Conservation (phyloP, 2,329 filamentous ascomycete genomes). For the Fusarium albosuccineum region DNA sequence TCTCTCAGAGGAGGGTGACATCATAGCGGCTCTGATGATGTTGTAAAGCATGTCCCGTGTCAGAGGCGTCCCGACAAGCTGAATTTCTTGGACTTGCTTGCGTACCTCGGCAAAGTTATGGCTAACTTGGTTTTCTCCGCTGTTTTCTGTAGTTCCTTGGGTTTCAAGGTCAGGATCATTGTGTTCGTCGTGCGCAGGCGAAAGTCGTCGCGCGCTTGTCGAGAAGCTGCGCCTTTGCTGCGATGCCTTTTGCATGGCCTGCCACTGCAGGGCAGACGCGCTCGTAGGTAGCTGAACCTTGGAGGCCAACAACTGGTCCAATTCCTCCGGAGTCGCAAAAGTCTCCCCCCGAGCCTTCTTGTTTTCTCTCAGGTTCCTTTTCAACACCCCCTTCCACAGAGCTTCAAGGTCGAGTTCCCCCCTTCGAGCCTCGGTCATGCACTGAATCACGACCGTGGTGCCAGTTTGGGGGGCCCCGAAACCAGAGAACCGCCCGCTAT, state of each 20-base stretch:
- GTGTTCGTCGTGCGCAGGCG: conserved; percentile 6
- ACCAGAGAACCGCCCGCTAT: conserved; percentile 75
- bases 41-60: conserved; percentile 51
- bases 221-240: conserved; percentile 53
- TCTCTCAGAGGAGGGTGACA: conserved; percentile 32
- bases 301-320: conserved; percentile 49
- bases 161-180: neutral
- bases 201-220: conserved; percentile 47
- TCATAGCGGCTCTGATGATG: conserved; percentile 57
- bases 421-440: conserved; percentile 67
- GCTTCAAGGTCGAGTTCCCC: conserved; percentile 66
- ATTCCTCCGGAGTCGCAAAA: conserved; percentile 37
- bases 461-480: conserved; percentile 72
- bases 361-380: conserved; percentile 49
- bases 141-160: neutral
- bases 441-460: conserved; percentile 68
- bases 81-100: conserved; percentile 55
- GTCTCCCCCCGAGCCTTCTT: conserved; percentile 49
- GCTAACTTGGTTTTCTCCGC: neutral
- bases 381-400: conserved; percentile 62
- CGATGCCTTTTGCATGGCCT: conserved; percentile 52
- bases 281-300: conserved; percentile 51
- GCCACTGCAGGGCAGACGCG: conserved; percentile 51
- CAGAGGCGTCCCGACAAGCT: conserved; percentile 53
- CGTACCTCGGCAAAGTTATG: conserved; percentile 40